phyloP scores from a whole-genome alignment of 2,329 filamentous ascomycete species.

The Stagonosporopsis cucurbitacearum region DNA sequence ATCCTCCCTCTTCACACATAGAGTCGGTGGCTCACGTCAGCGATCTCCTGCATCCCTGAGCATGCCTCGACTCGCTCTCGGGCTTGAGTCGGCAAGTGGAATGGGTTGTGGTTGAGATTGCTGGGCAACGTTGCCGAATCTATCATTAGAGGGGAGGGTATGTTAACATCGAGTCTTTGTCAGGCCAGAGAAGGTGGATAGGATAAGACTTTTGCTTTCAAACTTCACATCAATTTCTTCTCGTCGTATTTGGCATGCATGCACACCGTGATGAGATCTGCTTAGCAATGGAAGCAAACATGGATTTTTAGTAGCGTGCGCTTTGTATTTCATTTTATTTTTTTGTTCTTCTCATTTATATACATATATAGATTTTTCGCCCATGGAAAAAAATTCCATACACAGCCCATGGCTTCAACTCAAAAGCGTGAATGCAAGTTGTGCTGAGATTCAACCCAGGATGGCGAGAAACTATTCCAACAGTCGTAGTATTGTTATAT shows the following conservation, averaged over 20 bases:
- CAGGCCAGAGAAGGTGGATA: not conserved
- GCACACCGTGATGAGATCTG: too few relatives aligned
- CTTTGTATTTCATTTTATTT: too few relatives aligned
- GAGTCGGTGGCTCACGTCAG: not conserved
- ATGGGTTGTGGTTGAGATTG: constrained; percentile 1
- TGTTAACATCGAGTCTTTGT: not conserved
- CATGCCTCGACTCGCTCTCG: constrained; percentile 9
- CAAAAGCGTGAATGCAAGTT: too few relatives aligned
- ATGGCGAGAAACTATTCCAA: too few relatives aligned
- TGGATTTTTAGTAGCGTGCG: too few relatives aligned
- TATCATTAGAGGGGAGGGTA: not conserved
- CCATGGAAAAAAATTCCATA: too few relatives aligned
- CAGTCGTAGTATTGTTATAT: too few relatives aligned
- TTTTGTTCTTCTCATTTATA: too few relatives aligned
- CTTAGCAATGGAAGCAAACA: too few relatives aligned
- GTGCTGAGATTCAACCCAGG: too few relatives aligned
- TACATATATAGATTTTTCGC: too few relatives aligned
- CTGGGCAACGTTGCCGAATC: not conserved
- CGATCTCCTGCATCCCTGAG: not conserved
- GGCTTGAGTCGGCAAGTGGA: constrained; percentile 10
- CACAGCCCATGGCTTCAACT: too few relatives aligned
- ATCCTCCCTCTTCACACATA: not conserved
- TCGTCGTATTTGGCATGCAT: not conserved
- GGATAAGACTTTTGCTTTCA: not conserved
- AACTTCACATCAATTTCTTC: not conserved